These are phyloP conservation scores for Colletotrichum orchidophilum DNA, from an alignment of 2,329 filamentous ascomycete species.

Conservation along the genomic window DNA sequence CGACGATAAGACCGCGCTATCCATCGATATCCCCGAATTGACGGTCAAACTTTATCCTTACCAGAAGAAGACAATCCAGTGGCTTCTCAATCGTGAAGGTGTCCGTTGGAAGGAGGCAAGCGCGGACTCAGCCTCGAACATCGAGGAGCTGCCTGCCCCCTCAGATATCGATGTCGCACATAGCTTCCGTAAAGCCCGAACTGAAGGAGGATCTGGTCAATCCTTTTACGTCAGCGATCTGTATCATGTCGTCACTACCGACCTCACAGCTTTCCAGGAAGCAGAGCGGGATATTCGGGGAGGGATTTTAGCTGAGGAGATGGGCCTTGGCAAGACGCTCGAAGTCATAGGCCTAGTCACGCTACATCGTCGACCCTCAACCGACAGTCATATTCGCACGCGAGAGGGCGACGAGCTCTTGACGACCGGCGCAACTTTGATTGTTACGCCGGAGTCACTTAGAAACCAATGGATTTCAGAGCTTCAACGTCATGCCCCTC, in stretches of 20 bases:
- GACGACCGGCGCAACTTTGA: conserved; percentile 66
- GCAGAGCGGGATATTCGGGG: conserved; percentile 56
- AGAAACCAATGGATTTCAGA: conserved; percentile 71
- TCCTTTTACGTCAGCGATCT: conserved; percentile 69
- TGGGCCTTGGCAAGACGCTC: conserved; percentile 84
- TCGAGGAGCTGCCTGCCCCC: conserved; percentile 34
- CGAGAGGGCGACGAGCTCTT: conserved; percentile 53
- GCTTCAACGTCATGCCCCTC: conserved; percentile 66
- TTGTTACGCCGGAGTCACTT: conserved; percentile 67
- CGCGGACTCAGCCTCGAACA: conserved; percentile 29
- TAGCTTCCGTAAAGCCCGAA: conserved; percentile 19
- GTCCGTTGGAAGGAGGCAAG: conserved; percentile 53
- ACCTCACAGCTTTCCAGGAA: conserved; percentile 55
- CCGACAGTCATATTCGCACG: conserved; percentile 42
- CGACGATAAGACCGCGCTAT: conserved; percentile 47
- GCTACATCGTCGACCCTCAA: conserved; percentile 60
- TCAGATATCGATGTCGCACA: conserved; percentile 12
- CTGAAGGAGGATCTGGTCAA: neutral
- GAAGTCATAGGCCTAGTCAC: conserved; percentile 78
- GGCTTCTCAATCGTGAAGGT: conserved; percentile 75
- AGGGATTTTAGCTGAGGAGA: conserved; percentile 81
- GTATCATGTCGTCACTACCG: conserved; percentile 65
- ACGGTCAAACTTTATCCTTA: conserved; percentile 73
- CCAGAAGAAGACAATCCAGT: conserved; percentile 75
- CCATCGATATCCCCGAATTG: conserved; percentile 54